A percentile compares a stretch with the other conserved stretches of the same genome.
phyloP scores from a whole-genome alignment of 306 rosid genomes.

The Luffa acutangula region DNA sequence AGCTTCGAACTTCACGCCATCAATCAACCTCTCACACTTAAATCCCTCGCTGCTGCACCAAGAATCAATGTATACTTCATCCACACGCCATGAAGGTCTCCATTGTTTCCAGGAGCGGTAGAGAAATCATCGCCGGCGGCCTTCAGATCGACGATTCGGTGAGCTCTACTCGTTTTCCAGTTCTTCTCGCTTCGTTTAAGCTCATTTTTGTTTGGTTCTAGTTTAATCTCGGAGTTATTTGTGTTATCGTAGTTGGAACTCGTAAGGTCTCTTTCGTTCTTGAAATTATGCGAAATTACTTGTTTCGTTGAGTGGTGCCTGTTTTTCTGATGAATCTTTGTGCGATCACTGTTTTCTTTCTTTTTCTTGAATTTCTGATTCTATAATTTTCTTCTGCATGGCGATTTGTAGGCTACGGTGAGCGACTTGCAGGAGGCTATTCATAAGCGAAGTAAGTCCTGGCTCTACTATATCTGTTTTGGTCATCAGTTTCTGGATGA shows the following conservation, averaged over 20 bases:
- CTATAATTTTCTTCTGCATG: not conserved
- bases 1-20: conserved; percentile 1
- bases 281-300: not conserved
- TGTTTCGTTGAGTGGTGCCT: conserved; percentile 4
- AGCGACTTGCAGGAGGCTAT: conserved; percentile 80
- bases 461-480: not conserved
- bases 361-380: not conserved
- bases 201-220: not conserved
- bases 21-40: not conserved
- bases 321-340: not conserved
- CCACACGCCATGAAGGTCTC: conserved; percentile 46
- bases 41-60: not conserved
- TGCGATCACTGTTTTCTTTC: not conserved
- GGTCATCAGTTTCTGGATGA: not conserved
- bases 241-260: not conserved
- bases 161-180: conserved; percentile 12
- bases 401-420: conserved; percentile 56
- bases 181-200: not conserved
- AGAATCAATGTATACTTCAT: not conserved
- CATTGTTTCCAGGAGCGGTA: conserved; percentile 72
- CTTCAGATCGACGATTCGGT: conserved; percentile 59
- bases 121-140: conserved; percentile 64
- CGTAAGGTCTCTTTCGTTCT: not conserved
- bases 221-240: not conserved
- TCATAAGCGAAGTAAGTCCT: conserved; percentile 57